These are phyloP conservation scores for Penicillium goetzii DNA, from an alignment of 495 filamentous ascomycete genomes.

Conservation along the genomic window DNA sequence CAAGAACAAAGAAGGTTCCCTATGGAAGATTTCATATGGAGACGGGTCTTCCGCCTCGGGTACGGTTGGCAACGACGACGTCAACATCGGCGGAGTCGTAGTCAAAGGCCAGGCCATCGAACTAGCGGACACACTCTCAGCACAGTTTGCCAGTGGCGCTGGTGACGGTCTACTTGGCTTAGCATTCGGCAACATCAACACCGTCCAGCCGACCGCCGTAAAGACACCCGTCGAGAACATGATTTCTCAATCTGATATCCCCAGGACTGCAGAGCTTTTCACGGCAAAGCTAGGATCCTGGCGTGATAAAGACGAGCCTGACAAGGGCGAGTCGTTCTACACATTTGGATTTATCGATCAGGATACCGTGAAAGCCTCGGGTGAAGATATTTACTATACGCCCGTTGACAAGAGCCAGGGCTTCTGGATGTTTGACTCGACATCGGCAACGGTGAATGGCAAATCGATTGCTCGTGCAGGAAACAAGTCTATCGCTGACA, in stretches of 20 bases:
- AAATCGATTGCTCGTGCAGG: constrained; percentile 56
- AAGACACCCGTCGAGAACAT: constrained; percentile 78
- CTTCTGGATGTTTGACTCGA: constrained; percentile 72
- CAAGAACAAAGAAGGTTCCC: constrained; percentile 50
- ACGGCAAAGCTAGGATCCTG: constrained; percentile 71
- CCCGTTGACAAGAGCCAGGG: constrained; percentile 69
- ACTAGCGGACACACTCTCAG: constrained; percentile 66
- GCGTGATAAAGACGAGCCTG: constrained; percentile 57
- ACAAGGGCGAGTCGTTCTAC: constrained; percentile 69
- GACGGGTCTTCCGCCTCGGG: constrained; percentile 74
- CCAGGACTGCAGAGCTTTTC: constrained; percentile 66
- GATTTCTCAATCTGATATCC: constrained; percentile 69
- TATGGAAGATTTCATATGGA: constrained; percentile 75
- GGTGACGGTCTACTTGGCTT: constrained; percentile 79
- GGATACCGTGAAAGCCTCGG: constrained; percentile 58
- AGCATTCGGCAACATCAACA: constrained; percentile 72
- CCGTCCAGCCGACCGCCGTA: constrained; percentile 60
- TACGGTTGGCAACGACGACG: constrained; percentile 68
- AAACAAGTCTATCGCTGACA: constrained; percentile 82
- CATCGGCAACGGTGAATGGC: constrained; percentile 63
- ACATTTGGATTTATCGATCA: constrained; percentile 80
- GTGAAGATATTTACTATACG: constrained; percentile 63
- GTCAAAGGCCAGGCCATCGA: constrained; percentile 72
- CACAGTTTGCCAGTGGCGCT: constrained; percentile 58
- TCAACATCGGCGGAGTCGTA: constrained; percentile 68